Evolutionary conservation across 768 basidiomycete genomes (phyloP).

Genomic region (Mycena floridula): DNA sequence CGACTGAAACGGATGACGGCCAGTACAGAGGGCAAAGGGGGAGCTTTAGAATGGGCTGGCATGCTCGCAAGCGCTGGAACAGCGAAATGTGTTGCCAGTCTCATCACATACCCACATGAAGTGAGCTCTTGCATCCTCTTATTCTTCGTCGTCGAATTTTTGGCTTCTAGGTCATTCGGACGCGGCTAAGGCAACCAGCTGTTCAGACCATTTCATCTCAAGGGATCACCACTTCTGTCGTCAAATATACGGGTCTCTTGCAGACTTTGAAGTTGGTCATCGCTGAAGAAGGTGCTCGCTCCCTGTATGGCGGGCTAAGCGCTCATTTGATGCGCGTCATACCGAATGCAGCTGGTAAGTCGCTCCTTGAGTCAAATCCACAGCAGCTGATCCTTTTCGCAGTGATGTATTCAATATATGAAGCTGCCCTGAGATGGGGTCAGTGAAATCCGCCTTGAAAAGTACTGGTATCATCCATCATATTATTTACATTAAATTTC

Average conservation of each 20-base stretch:
- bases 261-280: constrained; percentile 85
- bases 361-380: no score
- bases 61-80: constrained; percentile 89
- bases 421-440: constrained; percentile 65
- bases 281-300: constrained; percentile 81
- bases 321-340: constrained; percentile 97
- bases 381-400: no score
- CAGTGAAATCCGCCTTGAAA: neutral
- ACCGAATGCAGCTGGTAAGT: constrained; percentile 91
- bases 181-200: constrained; percentile 84
- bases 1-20: constrained; percentile 70
- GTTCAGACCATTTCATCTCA: no score
- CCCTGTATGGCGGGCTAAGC: constrained; percentile 86
- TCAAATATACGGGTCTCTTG: constrained; percentile 80
- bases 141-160: no score
- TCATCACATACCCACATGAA: constrained; percentile 98
- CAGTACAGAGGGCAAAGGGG: constrained; percentile 48
- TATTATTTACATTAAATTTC: no score
- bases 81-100: constrained; percentile 88
- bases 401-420: constrained; percentile 98
- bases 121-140: no score
- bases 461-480: neutral
- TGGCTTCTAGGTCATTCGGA: constrained; percentile 70
- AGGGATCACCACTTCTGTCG: constrained; percentile 63
- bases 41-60: constrained; percentile 62